These are phyloP conservation scores for Dactylellina drechsleri DNA, from an alignment of 2,329 filamentous ascomycete species.

Conservation along the genomic window DNA sequence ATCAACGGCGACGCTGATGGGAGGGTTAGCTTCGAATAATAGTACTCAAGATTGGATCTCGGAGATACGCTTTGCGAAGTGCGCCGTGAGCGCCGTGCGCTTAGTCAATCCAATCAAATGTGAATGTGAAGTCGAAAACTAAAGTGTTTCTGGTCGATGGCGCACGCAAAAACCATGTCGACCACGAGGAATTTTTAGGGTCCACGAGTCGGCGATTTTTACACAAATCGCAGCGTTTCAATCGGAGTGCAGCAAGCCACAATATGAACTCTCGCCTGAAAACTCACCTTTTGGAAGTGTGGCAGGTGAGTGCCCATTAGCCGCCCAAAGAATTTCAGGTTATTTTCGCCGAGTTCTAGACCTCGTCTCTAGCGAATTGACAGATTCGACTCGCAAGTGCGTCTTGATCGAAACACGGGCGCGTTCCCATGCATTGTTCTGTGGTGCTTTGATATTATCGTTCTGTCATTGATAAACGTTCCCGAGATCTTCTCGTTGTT, in stretches of 20 bases:
- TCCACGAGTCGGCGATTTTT: neutral
- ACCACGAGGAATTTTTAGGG: conserved; percentile 2
- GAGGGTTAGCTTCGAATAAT: neutral
- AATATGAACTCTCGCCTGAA: conserved; percentile 42
- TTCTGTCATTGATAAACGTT: neutral
- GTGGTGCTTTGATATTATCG: neutral
- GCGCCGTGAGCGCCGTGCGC: too few species aligned
- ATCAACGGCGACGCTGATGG: conserved; percentile 28
- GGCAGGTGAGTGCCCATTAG: conserved; percentile 32
- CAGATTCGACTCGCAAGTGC: conserved; percentile 7
- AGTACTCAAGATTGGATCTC: neutral
- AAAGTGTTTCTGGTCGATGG: neutral
- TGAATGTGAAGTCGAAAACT: neutral
- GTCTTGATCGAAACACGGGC: neutral
- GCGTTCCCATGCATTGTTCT: neutral
- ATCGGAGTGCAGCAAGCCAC: conserved; percentile 36
- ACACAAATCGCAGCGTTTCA: neutral
- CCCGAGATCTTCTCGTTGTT: conserved; percentile 7
- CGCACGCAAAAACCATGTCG: conserved; percentile 12
- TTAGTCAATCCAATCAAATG: neutral
- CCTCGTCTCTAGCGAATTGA: conserved; percentile 19
- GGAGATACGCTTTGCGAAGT: conserved; percentile 30
- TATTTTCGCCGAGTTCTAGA: conserved; percentile 52
- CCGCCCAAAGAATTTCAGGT: neutral
- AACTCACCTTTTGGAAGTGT: conserved; percentile 42